phyloP scores from a whole-genome alignment of 108 stramenopile species.

The Fragilaria crotonensis region DNA sequence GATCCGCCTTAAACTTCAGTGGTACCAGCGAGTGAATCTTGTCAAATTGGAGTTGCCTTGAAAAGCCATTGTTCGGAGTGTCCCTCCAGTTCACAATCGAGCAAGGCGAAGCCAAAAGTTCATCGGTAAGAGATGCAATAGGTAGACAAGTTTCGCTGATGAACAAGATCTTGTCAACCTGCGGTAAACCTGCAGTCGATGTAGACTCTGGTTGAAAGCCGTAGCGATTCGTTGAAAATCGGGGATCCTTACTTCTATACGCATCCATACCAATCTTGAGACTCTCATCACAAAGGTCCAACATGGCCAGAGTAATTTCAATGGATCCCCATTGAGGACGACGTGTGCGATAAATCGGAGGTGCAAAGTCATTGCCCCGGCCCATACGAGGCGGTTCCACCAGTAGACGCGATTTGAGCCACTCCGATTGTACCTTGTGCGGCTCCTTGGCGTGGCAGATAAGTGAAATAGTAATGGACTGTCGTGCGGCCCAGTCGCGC shows the following conservation, averaged over 20 bases:
- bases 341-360: constrained; percentile 49
- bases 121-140: constrained; percentile 38
- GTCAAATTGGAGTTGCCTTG: constrained; percentile 74
- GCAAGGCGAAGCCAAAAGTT: background rate
- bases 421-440: constrained; percentile 51
- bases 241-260: constrained; percentile 21
- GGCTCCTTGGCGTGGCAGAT: constrained; percentile 82
- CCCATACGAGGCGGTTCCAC: constrained; percentile 31
- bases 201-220: constrained; percentile 4
- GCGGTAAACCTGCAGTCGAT: constrained; percentile 21
- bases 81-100: constrained; percentile 74
- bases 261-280: constrained; percentile 41
- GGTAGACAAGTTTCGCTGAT: constrained; percentile 84
- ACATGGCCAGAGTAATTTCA: constrained; percentile 86
- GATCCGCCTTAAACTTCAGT: constrained; percentile 85
- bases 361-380: constrained; percentile 29
- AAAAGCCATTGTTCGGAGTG: constrained; percentile 81
- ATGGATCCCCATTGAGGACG: constrained; percentile 85
- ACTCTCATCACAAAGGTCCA: constrained; percentile 70
- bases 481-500: constrained; percentile 47
- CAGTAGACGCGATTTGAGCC: constrained; percentile 63
- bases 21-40: constrained; percentile 55
- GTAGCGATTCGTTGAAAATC: constrained; percentile 33
- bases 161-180: constrained; percentile 75
- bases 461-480: constrained; percentile 41